phyloP scores from a whole-genome alignment of 2,329 filamentous ascomycete species.

The Paecilomyces niveus region DNA sequence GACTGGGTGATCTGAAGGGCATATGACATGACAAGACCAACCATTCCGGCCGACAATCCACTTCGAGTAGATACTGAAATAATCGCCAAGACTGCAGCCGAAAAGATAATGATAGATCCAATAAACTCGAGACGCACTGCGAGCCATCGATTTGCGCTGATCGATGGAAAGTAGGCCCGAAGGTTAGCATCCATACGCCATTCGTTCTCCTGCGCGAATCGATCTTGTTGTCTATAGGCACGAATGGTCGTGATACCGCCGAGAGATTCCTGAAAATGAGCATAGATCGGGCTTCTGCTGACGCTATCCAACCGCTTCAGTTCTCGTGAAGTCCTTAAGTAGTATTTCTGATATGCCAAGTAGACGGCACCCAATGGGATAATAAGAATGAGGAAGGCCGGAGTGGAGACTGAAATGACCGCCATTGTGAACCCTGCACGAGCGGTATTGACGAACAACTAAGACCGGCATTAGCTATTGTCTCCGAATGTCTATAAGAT shows the following conservation, averaged over 20 bases:
- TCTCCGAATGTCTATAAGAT: constrained; percentile 8
- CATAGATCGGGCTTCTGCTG: constrained; percentile 91
- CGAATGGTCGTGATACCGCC: constrained; percentile 92
- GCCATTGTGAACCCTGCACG: constrained; percentile 75
- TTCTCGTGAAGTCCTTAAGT: constrained; percentile 90
- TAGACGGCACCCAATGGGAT: constrained; percentile 76
- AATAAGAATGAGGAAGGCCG: constrained; percentile 72
- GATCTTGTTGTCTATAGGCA: constrained; percentile 79
- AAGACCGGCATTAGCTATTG: constrained; percentile 17
- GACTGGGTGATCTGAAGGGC: constrained; percentile 95
- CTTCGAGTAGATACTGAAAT: constrained; percentile 66
- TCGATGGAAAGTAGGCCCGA: constrained; percentile 89
- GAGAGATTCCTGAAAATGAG: constrained; percentile 95
- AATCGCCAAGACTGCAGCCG: constrained; percentile 74
- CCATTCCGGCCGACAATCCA: constrained; percentile 61
- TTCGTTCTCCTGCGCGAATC: constrained; percentile 91
- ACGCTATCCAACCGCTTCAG: constrained; percentile 94
- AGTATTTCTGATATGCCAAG: constrained; percentile 92
- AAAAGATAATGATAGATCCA: constrained; percentile 86
- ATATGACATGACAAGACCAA: constrained; percentile 94
- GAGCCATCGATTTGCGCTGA: constrained; percentile 90
- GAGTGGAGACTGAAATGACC: constrained; percentile 76
- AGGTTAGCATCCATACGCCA: constrained; percentile 95
- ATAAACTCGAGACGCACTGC: constrained; percentile 93
- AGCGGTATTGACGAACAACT: constrained; percentile 65